Conservation (phyloP, 1,139 yeast species). For the Maudiozyma humilis region DNA sequence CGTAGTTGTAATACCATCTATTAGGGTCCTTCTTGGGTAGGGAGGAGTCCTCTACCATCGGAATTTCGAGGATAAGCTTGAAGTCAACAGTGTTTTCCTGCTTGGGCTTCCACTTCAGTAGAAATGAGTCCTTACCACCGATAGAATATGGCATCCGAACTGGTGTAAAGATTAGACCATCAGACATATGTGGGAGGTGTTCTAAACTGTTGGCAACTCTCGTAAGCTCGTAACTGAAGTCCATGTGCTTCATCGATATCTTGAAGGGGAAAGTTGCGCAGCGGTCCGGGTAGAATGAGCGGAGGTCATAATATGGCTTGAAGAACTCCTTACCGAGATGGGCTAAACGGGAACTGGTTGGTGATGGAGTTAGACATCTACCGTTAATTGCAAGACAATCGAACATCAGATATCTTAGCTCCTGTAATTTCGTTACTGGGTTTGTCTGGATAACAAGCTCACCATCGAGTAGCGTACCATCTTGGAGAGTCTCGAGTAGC, state of each 20-base stretch:
- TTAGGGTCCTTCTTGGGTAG: slow-evolving; percentile 64
- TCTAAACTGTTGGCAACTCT: slow-evolving; percentile 70
- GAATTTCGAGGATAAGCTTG: slow-evolving; percentile 61
- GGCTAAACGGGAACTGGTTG: slow-evolving; percentile 74
- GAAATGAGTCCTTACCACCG: slow-evolving; percentile 70
- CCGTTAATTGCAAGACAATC: slow-evolving; percentile 87
- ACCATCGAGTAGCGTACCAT: slow-evolving; percentile 87
- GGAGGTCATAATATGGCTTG: slow-evolving; percentile 69
- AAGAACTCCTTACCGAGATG: slow-evolving; percentile 76
- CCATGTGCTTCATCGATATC: slow-evolving; percentile 80
- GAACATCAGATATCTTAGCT: slow-evolving; percentile 74
- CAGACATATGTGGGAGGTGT: slow-evolving; percentile 76
- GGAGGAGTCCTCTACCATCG: slow-evolving; percentile 58
- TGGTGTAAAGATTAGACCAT: slow-evolving; percentile 90
- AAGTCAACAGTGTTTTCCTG: slow-evolving; percentile 91
- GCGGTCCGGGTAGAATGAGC: slow-evolving; percentile 61
- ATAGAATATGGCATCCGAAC: slow-evolving; percentile 78
- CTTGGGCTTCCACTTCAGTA: slow-evolving; percentile 94
- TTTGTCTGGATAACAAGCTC: slow-evolving; percentile 61
- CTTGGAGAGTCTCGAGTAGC: slow-evolving; percentile 47
- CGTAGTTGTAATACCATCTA: slow-evolving; percentile 72
- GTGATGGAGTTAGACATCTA: slow-evolving; percentile 55
- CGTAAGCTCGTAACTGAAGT: slow-evolving; percentile 67
- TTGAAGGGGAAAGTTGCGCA: slow-evolving; percentile 77
- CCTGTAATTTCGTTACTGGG: slow-evolving; percentile 46